Evolutionary conservation across 108 stramenopile species (phyloP), one percentile per base, ranked within the genome.

Genomic region (Stephanodiscus triporus): DNA sequence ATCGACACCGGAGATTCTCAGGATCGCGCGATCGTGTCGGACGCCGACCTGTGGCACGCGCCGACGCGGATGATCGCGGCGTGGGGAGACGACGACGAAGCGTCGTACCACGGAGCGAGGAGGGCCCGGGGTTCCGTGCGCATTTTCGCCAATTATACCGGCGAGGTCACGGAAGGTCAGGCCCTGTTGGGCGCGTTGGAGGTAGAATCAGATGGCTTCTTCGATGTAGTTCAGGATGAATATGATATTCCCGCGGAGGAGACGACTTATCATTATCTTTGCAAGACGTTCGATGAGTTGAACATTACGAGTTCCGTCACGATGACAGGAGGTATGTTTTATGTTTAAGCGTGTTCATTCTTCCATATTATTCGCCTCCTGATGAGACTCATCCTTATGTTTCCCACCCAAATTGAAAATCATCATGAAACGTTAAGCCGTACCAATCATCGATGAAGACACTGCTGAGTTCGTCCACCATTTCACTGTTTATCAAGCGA

Each of bases 61-160:
- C 75, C 83, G 6, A 53, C 58, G 36, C 75, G 83, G 8, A 49
- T 87, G 36, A 86, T 89, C 73, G 85, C 85, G 7, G 89, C 89
- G 11, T 89, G 89, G 89, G 88, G 89, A 13, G 85, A 89, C 30
- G 60, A 54, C 13, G 19, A 47, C 1, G 42, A 16, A 0, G 20
- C 80, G 8, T 43, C 60, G 16, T 89, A 84, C 55, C 89, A 89
- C 70, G 86, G 86, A 0, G 43, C 54, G 0, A 38, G 61, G 4
- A 47, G 66, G 30, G 83, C 77, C 2, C 61, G 79, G 45, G 53
- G 66, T 13, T 37, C 83, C 9, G 64, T 89, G 22, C 86, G 86
- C 36, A 71, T 84, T 45, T 83, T 73, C 60, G 71, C 70, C 4
- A 40, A 42, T 34, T 58, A 38, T 47, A 55, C 55, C 24, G 58